A percentile compares a stretch with the other conserved stretches of the same genome.
These are phyloP conservation scores for Amanita thiersii DNA, from an alignment of 768 basidiomycete genomes.

Conservation along the genomic window DNA sequence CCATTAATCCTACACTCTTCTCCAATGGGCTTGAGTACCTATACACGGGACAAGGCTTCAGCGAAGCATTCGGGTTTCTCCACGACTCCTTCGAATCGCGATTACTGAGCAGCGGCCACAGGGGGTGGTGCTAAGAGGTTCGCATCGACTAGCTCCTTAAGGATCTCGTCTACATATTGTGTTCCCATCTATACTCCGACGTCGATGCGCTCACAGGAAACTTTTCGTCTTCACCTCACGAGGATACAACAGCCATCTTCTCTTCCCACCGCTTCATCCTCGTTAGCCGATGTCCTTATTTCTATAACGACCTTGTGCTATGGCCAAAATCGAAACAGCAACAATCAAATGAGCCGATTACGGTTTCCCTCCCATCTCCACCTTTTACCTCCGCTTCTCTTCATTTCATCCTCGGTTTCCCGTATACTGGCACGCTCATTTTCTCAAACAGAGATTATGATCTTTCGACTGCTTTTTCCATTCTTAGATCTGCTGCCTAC, in stretches of 20 bases:
- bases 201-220: slow-evolving; percentile 72
- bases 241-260: slow-evolving; percentile 75
- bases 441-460: slow-evolving; percentile 94
- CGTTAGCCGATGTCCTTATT: slow-evolving; percentile 83
- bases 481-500: slow-evolving; percentile 78
- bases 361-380: slow-evolving; percentile 74
- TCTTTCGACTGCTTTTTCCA: slow-evolving; percentile 84
- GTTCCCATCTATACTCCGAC: slow-evolving; percentile 89
- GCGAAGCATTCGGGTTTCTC: slow-evolving; percentile 81
- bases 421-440: slow-evolving; percentile 90
- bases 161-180: slow-evolving; percentile 96
- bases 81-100: slow-evolving; percentile 59
- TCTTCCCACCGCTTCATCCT: slow-evolving; percentile 92
- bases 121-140: slow-evolving; percentile 33
- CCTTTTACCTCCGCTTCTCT: slow-evolving; percentile 93
- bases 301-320: slow-evolving; percentile 68
- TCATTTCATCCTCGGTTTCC: slow-evolving; percentile 89
- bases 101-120: slow-evolving; percentile 24
- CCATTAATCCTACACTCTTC: slow-evolving; percentile 75
- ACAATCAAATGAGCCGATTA: slow-evolving; percentile 35
- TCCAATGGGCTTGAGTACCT: slow-evolving; percentile 89
- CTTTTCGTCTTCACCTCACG: slow-evolving; percentile 55
- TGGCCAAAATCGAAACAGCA: slow-evolving; percentile 34
- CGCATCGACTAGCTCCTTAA: slow-evolving; percentile 82
- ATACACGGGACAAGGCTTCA: slow-evolving; percentile 87